Conservation (phyloP, 495 filamentous ascomycete species). For the Choiromyces venosus region DNA sequence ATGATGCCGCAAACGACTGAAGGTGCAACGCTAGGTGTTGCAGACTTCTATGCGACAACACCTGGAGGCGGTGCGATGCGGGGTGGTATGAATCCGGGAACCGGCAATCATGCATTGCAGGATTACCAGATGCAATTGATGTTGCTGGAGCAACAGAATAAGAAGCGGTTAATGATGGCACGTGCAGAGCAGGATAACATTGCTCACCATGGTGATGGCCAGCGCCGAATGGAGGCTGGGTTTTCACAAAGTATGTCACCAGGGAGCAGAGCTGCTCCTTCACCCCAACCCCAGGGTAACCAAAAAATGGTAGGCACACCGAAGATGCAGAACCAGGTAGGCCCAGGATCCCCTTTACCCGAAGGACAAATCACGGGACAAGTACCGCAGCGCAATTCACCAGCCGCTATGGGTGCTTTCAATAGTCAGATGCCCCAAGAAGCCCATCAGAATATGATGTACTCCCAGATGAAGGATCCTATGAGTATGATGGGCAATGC, state of each 20-base stretch:
- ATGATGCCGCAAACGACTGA: constrained; percentile 72
- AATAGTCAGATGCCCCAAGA: constrained; percentile 56
- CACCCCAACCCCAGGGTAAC: constrained; percentile 85
- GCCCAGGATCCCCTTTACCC: constrained; percentile 76
- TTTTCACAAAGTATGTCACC: constrained; percentile 69
- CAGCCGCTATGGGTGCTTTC: constrained; percentile 58
- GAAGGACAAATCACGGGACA: constrained; percentile 57
- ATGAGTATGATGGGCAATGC: constrained; percentile 55
- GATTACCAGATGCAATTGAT: constrained; percentile 99
- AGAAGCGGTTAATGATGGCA: constrained; percentile 93
- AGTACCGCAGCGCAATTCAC: constrained; percentile 70
- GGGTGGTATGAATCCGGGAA: constrained; percentile 52
- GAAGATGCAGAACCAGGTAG: constrained; percentile 67
- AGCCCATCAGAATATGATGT: constrained; percentile 62
- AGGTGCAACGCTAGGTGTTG: constrained; percentile 48
- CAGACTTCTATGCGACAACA: constrained; percentile 63
- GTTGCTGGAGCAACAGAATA: constrained; percentile 97
- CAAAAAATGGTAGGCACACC: constrained; percentile 60
- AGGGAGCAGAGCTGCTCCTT: constrained; percentile 73
- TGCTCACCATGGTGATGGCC: constrained; percentile 50
- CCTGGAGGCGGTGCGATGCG: constrained; percentile 44
- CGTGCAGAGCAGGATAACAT: constrained; percentile 88
- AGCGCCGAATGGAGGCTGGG: constrained; percentile 50
- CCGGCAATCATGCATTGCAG: constrained; percentile 88
- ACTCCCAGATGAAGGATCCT: constrained; percentile 52